Evolutionary conservation across 1,284 basidiomycete genomes (phyloP), one percentile per base, ranked within the genome.

Genomic region (Anthracocystis setariae): DNA sequence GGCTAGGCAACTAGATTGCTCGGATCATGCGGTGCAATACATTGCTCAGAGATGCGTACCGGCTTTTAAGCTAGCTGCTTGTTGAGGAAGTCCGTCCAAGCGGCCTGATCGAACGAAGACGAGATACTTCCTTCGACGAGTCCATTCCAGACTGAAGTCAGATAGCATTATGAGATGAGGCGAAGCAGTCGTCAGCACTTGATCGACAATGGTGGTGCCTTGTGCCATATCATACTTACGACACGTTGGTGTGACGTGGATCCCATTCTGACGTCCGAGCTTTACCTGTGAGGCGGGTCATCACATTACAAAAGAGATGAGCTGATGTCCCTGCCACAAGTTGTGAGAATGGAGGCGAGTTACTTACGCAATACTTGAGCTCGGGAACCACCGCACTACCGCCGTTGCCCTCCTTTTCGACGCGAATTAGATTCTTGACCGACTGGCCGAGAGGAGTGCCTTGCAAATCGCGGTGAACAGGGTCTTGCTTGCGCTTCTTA

Each of bases 161-260:
- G 29, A 25, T 2, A 45, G n/a, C 12, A 39, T 35, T 12, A 39
- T 35, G 17, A 24, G 39, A 25, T 56, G 38, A 20, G 7, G 12
- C 29, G 29, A 29, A 29, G 29, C 29, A 29, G 12, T 29, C 13
- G 35, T 25, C 20, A 37, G 33, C 15, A 48, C 33, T 27, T 25
- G n/a, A n/a, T n/a, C n/a, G n/a, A n/a, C n/a, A n/a, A n/a, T n/a
- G n/a, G n/a, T 46, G 44, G 21, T 32, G 25, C 27, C 5, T 21
- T 21, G 13, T 15, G 20, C n/a, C n/a, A n/a, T 29, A 29, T 29
- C 29, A 29, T 25, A 68, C 72, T 71, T 54, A 74, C 72, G 60
- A 0, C 88, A 90, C 9, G 93, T 93, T 2, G 94, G 93, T 29
- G 93, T 94, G 49, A 95, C 92, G 76, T 96, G 94, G 51, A 96